Conservation (phyloP, 352 stramenopile species). For the Pythium brassicae region DNA sequence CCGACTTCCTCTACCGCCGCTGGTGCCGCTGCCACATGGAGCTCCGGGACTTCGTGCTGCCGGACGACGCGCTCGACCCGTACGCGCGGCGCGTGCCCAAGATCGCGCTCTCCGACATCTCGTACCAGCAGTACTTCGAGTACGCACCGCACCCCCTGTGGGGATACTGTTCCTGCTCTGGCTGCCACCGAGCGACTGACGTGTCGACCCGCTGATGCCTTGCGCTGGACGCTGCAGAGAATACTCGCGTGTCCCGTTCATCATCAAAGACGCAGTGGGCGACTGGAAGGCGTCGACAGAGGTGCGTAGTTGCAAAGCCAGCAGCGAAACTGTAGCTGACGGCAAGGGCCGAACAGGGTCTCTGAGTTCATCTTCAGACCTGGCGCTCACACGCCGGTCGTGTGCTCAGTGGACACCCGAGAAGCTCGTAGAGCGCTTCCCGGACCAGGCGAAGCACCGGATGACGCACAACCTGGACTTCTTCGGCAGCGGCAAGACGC, state of each 20-base stretch:
- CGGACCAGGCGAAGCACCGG: slow-evolving; percentile 38
- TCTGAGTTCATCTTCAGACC: no score
- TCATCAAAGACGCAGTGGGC: slow-evolving; percentile 60
- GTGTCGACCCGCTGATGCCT: neutral
- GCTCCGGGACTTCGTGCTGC: slow-evolving; percentile 50
- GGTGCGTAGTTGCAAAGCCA: no score
- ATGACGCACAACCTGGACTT: slow-evolving; percentile 85
- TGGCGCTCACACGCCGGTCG: neutral
- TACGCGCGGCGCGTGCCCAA: slow-evolving; percentile 44
- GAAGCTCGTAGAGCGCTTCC: slow-evolving; percentile 49
- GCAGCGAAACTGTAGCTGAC: neutral
- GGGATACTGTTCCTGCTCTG: neutral
- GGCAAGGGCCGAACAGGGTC: no score
- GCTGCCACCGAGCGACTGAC: no score
- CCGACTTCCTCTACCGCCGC: slow-evolving; percentile 83
- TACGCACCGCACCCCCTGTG: slow-evolving; percentile 22
- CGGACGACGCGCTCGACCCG: slow-evolving; percentile 33
- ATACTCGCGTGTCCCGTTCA: slow-evolving; percentile 67
- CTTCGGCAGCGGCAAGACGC: slow-evolving; percentile 37
- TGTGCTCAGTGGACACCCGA: slow-evolving; percentile 61
- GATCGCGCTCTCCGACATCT: slow-evolving; percentile 50
- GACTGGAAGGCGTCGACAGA: slow-evolving; percentile 69
- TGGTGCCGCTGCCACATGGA: slow-evolving; percentile 81
- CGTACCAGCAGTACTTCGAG: slow-evolving; percentile 74
- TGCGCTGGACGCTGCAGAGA: slow-evolving; percentile 23